Conservation (phyloP, 208 protist species). For the Hexamita inflata region DNA sequence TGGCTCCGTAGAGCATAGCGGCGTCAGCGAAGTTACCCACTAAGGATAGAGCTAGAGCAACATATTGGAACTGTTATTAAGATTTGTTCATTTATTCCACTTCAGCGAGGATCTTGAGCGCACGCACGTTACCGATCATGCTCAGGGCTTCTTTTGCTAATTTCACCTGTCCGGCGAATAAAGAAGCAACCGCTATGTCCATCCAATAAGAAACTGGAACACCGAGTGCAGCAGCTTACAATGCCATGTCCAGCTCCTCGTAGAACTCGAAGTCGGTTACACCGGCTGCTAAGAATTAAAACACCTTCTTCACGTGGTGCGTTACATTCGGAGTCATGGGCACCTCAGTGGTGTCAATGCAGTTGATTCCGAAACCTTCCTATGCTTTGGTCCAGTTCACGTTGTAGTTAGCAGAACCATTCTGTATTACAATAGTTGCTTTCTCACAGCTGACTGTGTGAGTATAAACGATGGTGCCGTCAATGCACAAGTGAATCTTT, state of each 20-base stretch:
- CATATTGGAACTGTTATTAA: not conserved
- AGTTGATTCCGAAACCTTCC: not conserved
- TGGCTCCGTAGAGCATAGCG: slow-evolving; percentile 4
- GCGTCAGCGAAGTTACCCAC: not conserved
- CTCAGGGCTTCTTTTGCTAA: not conserved
- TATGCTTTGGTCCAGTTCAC: not conserved
- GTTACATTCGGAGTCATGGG: slow-evolving; percentile 1
- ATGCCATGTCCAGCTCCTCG: not conserved
- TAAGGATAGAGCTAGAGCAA: not conserved
- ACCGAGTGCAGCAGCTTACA: not conserved
- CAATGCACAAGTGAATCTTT: not conserved
- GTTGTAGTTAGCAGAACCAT: not conserved
- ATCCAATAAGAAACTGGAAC: not conserved
- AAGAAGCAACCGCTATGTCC: not conserved
- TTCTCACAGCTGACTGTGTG: no score
- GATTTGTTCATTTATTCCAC: not conserved
- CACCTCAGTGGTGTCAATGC: not conserved
- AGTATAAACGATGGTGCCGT: not conserved
- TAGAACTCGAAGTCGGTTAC: not conserved
- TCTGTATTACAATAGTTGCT: not conserved
- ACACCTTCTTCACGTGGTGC: not conserved
- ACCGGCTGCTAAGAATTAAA: not conserved
- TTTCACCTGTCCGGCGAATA: not conserved
- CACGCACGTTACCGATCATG: slow-evolving; percentile 1
- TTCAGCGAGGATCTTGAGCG: not conserved